A percentile compares a stretch with the other conserved stretches of the same genome.
phyloP scores from a whole-genome alignment of 257 asterid species.

The Catharanthus roseus region DNA sequence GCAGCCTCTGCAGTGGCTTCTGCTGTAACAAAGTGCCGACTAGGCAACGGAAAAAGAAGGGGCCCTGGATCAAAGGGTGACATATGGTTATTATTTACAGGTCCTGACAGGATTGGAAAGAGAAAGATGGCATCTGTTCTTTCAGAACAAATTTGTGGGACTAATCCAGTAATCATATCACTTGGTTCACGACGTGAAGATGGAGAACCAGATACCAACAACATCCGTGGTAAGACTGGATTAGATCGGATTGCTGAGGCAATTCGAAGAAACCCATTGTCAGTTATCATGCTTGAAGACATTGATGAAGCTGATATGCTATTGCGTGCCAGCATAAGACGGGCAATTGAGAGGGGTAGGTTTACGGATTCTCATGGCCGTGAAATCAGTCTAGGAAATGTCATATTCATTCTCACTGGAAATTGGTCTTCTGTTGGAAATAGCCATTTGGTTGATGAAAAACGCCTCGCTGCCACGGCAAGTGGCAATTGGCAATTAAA shows the following conservation, averaged over 20 bases:
- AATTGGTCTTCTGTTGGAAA: constrained; percentile 62
- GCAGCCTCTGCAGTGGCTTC: constrained; percentile 77
- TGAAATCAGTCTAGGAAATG: constrained; percentile 77
- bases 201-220: constrained; percentile 37
- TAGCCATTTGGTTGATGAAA: constrained; percentile 37
- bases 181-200: constrained; percentile 55
- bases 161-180: constrained; percentile 38
- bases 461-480: constrained; percentile 36
- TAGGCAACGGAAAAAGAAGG: constrained; percentile 52
- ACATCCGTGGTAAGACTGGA: constrained; percentile 68
- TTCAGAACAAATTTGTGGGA: constrained; percentile 66
- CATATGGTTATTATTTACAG: constrained; percentile 74
- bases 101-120: constrained; percentile 83
- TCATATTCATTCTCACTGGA: constrained; percentile 65
- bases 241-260: constrained; percentile 79
- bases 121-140: constrained; percentile 73
- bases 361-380: constrained; percentile 78
- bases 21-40: constrained; percentile 57
- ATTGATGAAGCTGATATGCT: constrained; percentile 67
- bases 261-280: constrained; percentile 59
- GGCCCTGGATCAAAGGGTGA: constrained; percentile 68
- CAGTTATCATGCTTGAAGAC: constrained; percentile 80
- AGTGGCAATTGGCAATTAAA: constrained; percentile 59
- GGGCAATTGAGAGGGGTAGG: constrained; percentile 75
- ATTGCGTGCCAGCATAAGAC: constrained; percentile 50